Conservation (phyloP, 192 early-diverging fungal species). For the Entomortierella parvispora region DNA sequence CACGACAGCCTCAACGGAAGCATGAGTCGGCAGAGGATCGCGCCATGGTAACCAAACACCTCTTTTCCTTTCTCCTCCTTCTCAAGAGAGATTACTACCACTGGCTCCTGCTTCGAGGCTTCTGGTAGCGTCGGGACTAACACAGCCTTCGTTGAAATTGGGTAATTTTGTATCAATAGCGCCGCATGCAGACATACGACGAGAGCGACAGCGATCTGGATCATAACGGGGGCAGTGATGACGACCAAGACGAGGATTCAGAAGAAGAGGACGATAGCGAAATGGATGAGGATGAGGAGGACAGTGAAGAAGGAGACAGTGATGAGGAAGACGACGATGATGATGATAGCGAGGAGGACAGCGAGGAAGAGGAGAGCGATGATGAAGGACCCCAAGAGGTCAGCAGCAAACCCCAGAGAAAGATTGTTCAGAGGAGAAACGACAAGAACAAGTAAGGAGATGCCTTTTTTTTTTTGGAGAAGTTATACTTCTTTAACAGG, state of each 20-base stretch:
- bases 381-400: constrained; percentile 29
- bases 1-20: no score
- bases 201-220: constrained; percentile 15
- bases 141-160: no score
- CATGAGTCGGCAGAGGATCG: no score
- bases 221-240: constrained; percentile 8
- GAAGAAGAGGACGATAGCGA: constrained; percentile 32
- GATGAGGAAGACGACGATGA: constrained; percentile 39
- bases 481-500: not conserved
- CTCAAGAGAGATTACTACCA: not conserved
- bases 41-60: no score
- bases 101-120: constrained; percentile 17
- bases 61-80: no score
- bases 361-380: constrained; percentile 12
- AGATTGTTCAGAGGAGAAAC: constrained; percentile 47
- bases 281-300: constrained; percentile 13
- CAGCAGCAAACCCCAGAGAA: constrained; percentile 29
- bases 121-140: constrained; percentile 7
- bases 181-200: constrained; percentile 42
- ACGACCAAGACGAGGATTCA: constrained; percentile 13
- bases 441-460: constrained; percentile 55
- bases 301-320: constrained; percentile 9
- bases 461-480: not conserved
- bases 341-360: constrained; percentile 37
- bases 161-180: constrained; percentile 15